Percentiles rank a stretch among this genome's conserved stretches.
Conservation (phyloP, 495 filamentous ascomycete genomes). For the Penicillium herquei region DNA sequence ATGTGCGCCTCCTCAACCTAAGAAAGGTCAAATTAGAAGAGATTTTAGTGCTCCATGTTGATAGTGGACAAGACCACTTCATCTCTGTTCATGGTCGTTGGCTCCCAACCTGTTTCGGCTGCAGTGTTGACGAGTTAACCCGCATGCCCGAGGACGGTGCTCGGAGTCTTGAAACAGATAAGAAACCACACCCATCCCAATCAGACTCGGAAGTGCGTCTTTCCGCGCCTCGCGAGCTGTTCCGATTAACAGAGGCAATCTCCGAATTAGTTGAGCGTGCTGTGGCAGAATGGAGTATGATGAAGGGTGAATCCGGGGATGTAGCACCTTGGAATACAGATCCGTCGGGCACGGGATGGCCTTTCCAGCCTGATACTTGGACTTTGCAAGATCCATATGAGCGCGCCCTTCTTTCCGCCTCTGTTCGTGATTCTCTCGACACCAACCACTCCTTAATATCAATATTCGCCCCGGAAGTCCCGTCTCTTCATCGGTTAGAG, state of each 20-base stretch:
- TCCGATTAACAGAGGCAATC: conserved; percentile 80
- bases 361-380: conserved; percentile 61
- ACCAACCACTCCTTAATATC: conserved; percentile 56
- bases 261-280: conserved; percentile 71
- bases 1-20: conserved; percentile 72
- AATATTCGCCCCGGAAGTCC: conserved; percentile 56
- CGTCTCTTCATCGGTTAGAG: conserved; percentile 66
- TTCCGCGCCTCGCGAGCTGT: conserved; percentile 80
- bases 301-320: conserved; percentile 46
- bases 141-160: conserved; percentile 76
- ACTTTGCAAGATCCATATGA: conserved; percentile 36
- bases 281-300: conserved; percentile 83
- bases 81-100: conserved; percentile 75
- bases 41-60: conserved; percentile 84
- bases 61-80: conserved; percentile 86
- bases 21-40: conserved; percentile 68
- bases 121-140: conserved; percentile 78
- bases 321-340: conserved; percentile 58
- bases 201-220: conserved; percentile 53
- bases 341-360: conserved; percentile 63
- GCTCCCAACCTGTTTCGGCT: conserved; percentile 79
- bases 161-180: conserved; percentile 43
- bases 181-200: conserved; percentile 26
- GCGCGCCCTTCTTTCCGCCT: conserved; percentile 32
- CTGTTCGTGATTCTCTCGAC: conserved; percentile 68